Percentiles rank a stretch among this genome's conserved stretches.
phyloP scores from a whole-genome alignment of 495 filamentous ascomycete species.

The Oidiodendron maius region DNA sequence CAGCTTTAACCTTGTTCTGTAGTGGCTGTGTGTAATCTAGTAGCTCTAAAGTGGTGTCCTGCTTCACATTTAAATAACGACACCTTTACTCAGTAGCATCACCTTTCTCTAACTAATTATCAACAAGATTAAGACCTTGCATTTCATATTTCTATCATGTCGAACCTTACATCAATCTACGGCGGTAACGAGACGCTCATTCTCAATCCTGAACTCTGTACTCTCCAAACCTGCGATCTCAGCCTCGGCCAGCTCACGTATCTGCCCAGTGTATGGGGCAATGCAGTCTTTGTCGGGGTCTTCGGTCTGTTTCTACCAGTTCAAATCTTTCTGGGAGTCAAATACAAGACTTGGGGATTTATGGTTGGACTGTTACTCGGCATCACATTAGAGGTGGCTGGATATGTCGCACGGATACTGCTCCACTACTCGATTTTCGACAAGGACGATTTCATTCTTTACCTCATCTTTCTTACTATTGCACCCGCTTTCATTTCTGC shows the following conservation, averaged over 20 bases:
- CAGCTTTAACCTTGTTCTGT: background rate
- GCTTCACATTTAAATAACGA: background rate
- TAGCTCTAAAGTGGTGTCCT: background rate
- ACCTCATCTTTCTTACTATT: slow-evolving; percentile 43
- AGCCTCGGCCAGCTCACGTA: slow-evolving; percentile 15
- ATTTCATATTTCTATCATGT: slow-evolving; percentile 2
- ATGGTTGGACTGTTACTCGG: slow-evolving; percentile 31
- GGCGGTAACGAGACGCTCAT: background rate
- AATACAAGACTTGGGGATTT: slow-evolving; percentile 27
- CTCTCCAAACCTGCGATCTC: slow-evolving; percentile 9
- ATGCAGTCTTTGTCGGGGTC: slow-evolving; percentile 20
- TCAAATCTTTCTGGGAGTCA: slow-evolving; percentile 13
- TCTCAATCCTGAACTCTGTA: slow-evolving; percentile 5
- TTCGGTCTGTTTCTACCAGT: slow-evolving; percentile 20
- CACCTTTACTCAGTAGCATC: background rate
- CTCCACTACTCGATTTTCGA: slow-evolving; percentile 35
- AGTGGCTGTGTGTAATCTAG: background rate
- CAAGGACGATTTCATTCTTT: slow-evolving; percentile 25
- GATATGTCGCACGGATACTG: slow-evolving; percentile 31
- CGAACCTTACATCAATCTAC: slow-evolving; percentile 4
- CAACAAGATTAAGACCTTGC: background rate
- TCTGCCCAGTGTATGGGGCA: slow-evolving; percentile 22
- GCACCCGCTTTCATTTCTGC: slow-evolving; percentile 49
- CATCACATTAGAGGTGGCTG: slow-evolving; percentile 31
- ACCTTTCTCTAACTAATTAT: background rate